A percentile compares a stretch with the other conserved stretches of the same genome.
These are phyloP conservation scores for Cladochytrium replicatum DNA, from an alignment of 192 early-diverging fungal species.

Conservation along the genomic window DNA sequence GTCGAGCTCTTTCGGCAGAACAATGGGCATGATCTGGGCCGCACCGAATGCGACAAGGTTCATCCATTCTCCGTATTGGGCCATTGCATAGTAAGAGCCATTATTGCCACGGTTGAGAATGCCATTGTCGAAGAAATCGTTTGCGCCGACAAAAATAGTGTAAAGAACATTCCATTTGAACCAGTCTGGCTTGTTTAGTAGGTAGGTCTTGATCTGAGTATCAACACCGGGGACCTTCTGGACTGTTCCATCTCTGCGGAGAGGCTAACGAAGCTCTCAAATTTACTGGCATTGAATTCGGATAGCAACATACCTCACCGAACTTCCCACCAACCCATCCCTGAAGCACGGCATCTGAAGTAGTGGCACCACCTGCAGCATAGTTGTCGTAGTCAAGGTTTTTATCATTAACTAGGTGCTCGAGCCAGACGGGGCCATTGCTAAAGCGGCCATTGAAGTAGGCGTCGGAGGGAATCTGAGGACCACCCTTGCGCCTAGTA, in stretches of 20 bases:
- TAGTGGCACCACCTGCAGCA: conserved; percentile 6
- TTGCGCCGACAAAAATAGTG: conserved; percentile 12
- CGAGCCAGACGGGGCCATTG: conserved; percentile 27
- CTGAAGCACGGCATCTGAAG: too few relatives aligned
- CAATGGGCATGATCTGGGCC: not conserved
- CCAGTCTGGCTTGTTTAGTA: too few relatives aligned
- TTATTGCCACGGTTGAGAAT: conserved; percentile 6
- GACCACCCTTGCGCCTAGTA: too few relatives aligned
- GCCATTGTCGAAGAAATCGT: conserved; percentile 8
- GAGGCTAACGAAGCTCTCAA: too few relatives aligned
- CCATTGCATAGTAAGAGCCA: not conserved
- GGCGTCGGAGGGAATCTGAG: conserved; percentile 10
- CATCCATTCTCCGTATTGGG: too few relatives aligned
- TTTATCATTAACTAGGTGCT: conserved; percentile 8
- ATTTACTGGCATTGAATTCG: too few relatives aligned
- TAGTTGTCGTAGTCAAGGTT: not conserved
- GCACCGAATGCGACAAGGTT: not conserved
- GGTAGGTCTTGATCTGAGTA: too few relatives aligned
- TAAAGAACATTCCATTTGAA: too few relatives aligned
- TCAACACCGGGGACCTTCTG: too few relatives aligned
- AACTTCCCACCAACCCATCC: too few relatives aligned
- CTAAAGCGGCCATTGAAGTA: conserved; percentile 30
- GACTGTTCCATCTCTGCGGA: too few relatives aligned
- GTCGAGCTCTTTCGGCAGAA: not conserved
- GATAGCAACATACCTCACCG: too few relatives aligned